phyloP scores from a whole-genome alignment of 108 stramenopile species.

The Schizochytrium sp. region DNA sequence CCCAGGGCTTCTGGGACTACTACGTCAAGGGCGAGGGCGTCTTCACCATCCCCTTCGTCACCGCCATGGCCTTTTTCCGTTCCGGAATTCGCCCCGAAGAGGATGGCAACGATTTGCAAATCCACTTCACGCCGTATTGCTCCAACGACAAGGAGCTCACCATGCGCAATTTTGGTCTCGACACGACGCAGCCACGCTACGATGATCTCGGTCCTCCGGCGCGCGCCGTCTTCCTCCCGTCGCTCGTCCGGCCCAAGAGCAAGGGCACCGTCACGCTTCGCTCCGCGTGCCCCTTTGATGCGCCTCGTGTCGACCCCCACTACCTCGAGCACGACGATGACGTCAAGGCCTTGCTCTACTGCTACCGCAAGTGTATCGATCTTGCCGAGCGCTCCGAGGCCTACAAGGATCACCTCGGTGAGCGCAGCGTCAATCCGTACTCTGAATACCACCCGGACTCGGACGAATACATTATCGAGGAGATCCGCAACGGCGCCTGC shows the following conservation, averaged over 20 bases:
- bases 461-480: conserved; percentile 9
- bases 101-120: conserved; percentile 13
- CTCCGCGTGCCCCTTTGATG: background rate
- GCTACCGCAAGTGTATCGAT: conserved; percentile 3
- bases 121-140: background rate
- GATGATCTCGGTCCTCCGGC: background rate
- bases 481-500: background rate
- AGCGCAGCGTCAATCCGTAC: background rate
- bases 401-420: background rate
- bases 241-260: background rate
- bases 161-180: background rate
- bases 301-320: background rate
- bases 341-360: background rate
- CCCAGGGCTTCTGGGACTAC: background rate
- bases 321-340: background rate
- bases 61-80: background rate
- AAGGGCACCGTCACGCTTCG: background rate
- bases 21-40: background rate
- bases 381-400: background rate
- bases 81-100: conserved; percentile 5
- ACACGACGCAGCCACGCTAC: background rate
- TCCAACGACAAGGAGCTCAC: background rate
- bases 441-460: background rate
- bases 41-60: background rate
- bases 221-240: background rate